Evolutionary conservation across 176 grass and related monocot genomes (phyloP).

Genomic region (Puccinellia tenuiflora): DNA sequence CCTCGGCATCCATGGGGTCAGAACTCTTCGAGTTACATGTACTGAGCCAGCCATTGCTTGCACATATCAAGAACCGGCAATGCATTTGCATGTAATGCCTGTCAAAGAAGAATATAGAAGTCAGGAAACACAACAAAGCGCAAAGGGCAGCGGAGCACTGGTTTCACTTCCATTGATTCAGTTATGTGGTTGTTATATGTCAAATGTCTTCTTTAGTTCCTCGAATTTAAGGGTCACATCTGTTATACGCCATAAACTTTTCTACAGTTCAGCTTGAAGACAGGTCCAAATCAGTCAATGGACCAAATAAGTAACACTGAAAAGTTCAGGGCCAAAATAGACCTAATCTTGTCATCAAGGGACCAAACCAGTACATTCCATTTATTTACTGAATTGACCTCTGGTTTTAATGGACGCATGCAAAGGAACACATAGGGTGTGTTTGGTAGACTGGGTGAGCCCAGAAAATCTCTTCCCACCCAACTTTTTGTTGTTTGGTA

Average conservation of each 20-base stretch:
- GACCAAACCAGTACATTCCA: neutral
- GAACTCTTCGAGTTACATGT: constrained; percentile 54
- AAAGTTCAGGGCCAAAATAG: neutral
- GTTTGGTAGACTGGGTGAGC: no score
- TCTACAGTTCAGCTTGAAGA: neutral
- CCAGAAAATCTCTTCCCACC: no score
- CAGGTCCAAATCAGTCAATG: neutral
- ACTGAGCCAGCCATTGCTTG: constrained; percentile 89
- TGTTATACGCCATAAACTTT: neutral
- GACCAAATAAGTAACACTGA: neutral
- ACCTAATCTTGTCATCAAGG: neutral
- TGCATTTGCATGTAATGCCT: constrained; percentile 87
- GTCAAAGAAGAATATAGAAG: neutral
- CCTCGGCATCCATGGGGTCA: neutral
- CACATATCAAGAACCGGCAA: constrained; percentile 78
- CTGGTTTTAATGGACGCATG: neutral
- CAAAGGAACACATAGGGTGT: neutral
- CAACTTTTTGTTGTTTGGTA: no score
- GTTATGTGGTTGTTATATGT: neutral
- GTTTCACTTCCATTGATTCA: neutral
- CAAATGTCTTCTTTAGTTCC: neutral
- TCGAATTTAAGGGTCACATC: neutral
- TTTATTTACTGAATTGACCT: constrained; percentile 1
- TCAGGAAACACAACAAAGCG: constrained; percentile 25
- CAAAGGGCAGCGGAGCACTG: neutral